Evolutionary conservation across 768 basidiomycete species (phyloP), one percentile per base, ranked within the genome.

Genomic region (Amanita pallidorosea): DNA sequence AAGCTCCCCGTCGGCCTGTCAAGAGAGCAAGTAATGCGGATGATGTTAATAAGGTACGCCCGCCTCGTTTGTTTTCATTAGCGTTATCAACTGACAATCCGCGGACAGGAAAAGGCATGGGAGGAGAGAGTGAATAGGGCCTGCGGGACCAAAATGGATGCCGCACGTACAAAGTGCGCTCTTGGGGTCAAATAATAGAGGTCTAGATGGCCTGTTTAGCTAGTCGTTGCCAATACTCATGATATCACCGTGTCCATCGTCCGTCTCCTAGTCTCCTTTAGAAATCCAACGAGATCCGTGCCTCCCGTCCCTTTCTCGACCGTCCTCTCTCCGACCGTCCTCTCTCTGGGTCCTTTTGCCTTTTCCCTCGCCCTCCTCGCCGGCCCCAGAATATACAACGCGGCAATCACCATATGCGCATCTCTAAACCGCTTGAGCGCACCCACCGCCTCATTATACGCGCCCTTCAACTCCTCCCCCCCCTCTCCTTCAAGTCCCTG

Each of bases 371-470:
- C 27, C 53, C 47, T 54, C 9, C 12, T 53, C 53, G 25, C 25
- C 36, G 87, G 88, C n/a, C 73, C 73, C 25, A 91, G 70, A 52
- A 92, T 88, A 62, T 88, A 91, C 36, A 81, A 54, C 8, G 82
- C 72, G 17, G 81, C 86, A 53, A 92, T 81, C 45, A 77, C 72
- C 66, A 90, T 80, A 63, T 91, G 89, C n/a, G 76, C 74, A 53
- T 91, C 85, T 45, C 89, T 68, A 59, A 91, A 84, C 55, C 70
- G 67, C 63, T 85, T 87, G 53, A 92, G 70, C 0, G 86, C 73
- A 7, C 59, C 59, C 8, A 92, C 74, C 1, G 83, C 80, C 1
- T 56, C 58, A 55, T 91, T 85, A 61, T 87, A 91, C 4, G 83
- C 76, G 25, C 69, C 67, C 8, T 67, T 60, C 29, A 81, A 62